Evolutionary conservation across 129 eudicot species (phyloP), one percentile per base, ranked within the genome.

Genomic region (Pseudognaphalium luteoalbum): DNA sequence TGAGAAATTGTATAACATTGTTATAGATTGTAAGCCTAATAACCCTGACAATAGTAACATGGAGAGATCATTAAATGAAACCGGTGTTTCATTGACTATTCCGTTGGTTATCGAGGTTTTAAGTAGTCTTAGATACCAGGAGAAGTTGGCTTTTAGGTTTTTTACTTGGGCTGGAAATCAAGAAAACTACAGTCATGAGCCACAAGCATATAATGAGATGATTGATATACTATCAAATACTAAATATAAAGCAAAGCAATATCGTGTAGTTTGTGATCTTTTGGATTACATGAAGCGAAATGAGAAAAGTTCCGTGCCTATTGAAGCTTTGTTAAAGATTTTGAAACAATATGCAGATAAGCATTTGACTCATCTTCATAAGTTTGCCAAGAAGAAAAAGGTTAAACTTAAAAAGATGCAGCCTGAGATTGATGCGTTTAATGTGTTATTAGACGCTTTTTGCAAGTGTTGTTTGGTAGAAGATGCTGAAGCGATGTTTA

Each of bases 391-490:
- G 87, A 94, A 89, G 82, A 93, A 93, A 77, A 93, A 88, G 74
- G 87, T 88, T 78, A 84, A 87, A 54, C 75, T 93, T 33, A 96
- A 91, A 76, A 86, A 82, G 51, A 86, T 81, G 61, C 96, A 91
- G 70, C 96, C 97, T 4, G 93, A 94, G 78, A 83, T 89, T 12
- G 80, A 87, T 30, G 97, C 97, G 0, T 82, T 94, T 73, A 91
- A 91, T 39, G 82, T 91, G 83, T 80, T 94, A 34, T 74, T 89
- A 77, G 98, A 91, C 60, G 88, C 92, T 61, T 78, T 91, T 72
- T 91, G 98, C 80, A 94, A 94, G 77, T 94, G 96, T 73, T 56
- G 88, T 81, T 88, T 94, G 63, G 93, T 91, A 63, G 92, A 94
- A 74, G 91, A 85, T 10, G 97, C 93, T 20, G 96, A 94, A 67